Conservation (phyloP, 2,329 filamentous ascomycete species). For the Scedosporium minutisporum region DNA sequence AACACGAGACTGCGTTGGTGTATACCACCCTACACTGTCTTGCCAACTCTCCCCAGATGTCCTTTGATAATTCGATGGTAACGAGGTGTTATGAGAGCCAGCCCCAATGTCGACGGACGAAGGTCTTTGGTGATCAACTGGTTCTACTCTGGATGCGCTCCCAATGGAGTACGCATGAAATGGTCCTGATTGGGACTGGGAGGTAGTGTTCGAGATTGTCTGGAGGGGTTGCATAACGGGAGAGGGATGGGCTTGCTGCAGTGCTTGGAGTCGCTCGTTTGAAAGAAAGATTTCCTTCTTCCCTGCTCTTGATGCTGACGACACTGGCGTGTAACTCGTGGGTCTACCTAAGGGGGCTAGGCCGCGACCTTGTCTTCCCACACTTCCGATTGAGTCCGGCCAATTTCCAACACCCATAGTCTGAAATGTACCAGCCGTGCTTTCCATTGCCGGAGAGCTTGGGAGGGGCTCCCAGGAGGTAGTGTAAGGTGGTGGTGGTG, state of each 20-base stretch:
- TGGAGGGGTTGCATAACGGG: neutral
- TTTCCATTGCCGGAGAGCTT: neutral
- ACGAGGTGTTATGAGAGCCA: no score
- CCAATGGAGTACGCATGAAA: no score
- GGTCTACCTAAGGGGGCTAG: neutral
- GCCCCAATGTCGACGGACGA: no score
- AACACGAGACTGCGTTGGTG: no score
- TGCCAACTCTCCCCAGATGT: no score
- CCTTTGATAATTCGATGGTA: no score
- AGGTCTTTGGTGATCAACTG: no score
- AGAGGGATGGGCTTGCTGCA: neutral
- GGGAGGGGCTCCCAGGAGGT: neutral
- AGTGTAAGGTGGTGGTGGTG: neutral
- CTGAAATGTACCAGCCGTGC: neutral
- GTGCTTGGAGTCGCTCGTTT: neutral
- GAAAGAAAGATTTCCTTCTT: neutral
- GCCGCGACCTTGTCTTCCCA: no score
- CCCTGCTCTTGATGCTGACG: neutral
- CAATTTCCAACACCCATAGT: neutral
- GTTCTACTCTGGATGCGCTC: no score
- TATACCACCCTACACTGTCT: no score
- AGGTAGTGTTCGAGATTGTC: neutral
- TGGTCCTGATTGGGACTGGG: no score
- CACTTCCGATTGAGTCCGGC: neutral
- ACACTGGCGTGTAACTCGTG: neutral